Base-by-base conservation (phyloP, 805 yeast genomes). In the Nakazawaea peltata region DNA sequence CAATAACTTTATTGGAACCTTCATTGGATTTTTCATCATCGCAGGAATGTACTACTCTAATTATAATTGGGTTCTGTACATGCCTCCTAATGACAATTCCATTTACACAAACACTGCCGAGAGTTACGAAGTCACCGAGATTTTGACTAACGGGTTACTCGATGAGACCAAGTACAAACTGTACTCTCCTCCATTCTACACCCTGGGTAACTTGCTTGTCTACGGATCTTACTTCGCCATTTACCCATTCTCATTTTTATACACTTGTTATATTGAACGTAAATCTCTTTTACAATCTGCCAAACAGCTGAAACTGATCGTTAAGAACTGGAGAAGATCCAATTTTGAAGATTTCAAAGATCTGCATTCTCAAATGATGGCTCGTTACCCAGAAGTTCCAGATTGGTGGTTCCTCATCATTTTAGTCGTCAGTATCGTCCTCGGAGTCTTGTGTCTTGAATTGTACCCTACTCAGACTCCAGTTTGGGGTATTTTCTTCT, bases 111-210 rank as follows among this genome's bases (percentile, higher is more conserved):
- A 74, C 45, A 61, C 57, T 23, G 83, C 77, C 17, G 49, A 59
- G 19, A 41, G 57, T 0, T 77, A 61, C 49, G 56, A 67, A 16
- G 71, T 76, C 28, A 59, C 63, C 14, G 50, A 63, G 36, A 62
- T 77, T 13, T 48, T 77, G 28, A 53, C 67, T 32, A 55, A 50
- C 3, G 67, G 65, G 39, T 44, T 50, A 13, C 63, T 77, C 30
- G 79, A 75, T 46, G 41, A 52, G 16, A 50, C 44, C 2, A 68
- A 67, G 44, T 77, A 76, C 48, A 57, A 61, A 37, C 41, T 51
- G n/a, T 69, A 74, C 42, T 80, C 83, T 1, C 79, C 82, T 7
- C 85, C 86, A 7, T 78, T 68, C 52, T 76, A 74, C 48, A 50
- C 74, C 19, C 83, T 85, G 4, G 82, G 77, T 2, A 72, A 72